Base-by-base conservation (phyloP, 2,329 filamentous ascomycete genomes). In the Bipolaris cookei region DNA sequence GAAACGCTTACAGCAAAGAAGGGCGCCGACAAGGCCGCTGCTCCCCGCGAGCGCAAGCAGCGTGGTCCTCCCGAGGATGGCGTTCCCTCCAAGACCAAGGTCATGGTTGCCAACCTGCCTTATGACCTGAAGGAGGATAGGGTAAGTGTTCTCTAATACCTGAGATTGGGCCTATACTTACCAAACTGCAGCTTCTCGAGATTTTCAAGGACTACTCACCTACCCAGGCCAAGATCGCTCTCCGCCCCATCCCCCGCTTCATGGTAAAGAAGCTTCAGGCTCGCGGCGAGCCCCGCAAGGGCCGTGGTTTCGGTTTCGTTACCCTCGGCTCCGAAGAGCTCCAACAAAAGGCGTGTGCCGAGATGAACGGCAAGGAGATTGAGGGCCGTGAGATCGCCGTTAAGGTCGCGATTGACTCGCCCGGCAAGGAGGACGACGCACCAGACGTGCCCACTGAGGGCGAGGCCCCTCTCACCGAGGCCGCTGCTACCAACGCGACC, bases 201-300 rank as follows among this genome's bases (percentile, higher is more conserved):
- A 91, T 99, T 74, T 99, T 99, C 82, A 85, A 87, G 74, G 91
- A 88, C 63, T 99, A 97, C 84, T 86, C 92, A 76, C 95, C 95
- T 61, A 89, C 90, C 69, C 96, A 92, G 65, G 94, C 95, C 79
- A 99, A 98, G 88, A 98, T 99, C 76, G 95, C 95, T 67, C 91
- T 99, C 70, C 94, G 95, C 73, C 95, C 95, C 50, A 99, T 99
- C 69, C 95, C 95, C 70, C 93, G 94, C 74, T 99, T 98, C 85
- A 99, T 99, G 95, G 95, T 99, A 82, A 97, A 97, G 90, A 99
- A 99, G 87, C 91, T 99, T 63, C 93, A 97, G 83, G 93, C 94
- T 74, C 94, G 95, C 77, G 93, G 93, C 76, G 95, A 99, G 84
- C 89, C 94, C 73, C 95, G 95, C 84, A 99, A 99, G 89, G 95